Evolutionary conservation across 257 asterid genomes (phyloP).

Genomic region (Plantago major): DNA sequence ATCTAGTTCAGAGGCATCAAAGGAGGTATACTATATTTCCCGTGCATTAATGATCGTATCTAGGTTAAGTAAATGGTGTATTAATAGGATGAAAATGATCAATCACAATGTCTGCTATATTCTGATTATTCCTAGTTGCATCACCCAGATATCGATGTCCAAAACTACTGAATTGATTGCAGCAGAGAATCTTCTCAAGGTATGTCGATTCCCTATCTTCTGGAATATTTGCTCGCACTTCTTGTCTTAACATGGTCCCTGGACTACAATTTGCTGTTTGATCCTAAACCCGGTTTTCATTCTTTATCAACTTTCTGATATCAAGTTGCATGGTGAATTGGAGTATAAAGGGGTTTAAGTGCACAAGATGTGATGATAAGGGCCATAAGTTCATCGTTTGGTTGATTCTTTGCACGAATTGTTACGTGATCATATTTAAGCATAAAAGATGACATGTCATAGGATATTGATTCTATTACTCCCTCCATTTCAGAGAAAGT

Average conservation of each 20-base stretch:
- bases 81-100: neutral
- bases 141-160: constrained; percentile 40
- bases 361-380: neutral
- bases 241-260: neutral
- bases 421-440: no score
- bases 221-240: neutral
- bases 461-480: no score
- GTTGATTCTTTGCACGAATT: no score
- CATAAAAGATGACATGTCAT: no score
- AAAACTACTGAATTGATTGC: constrained; percentile 35
- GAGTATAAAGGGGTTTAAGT: neutral
- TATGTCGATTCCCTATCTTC: constrained; percentile 21
- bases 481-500: no score
- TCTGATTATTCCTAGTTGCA: constrained; percentile 21
- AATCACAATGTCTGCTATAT: constrained; percentile 3
- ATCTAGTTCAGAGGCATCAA: constrained; percentile 24
- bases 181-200: constrained; percentile 98
- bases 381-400: no score
- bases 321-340: constrained; percentile 4
- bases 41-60: neutral
- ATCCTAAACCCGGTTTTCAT: constrained; percentile 7
- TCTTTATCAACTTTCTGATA: constrained; percentile 2
- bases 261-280: neutral
- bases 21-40: constrained; percentile 34
- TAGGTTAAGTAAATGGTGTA: neutral